Base-by-base conservation (phyloP, 441 rosid species). In the Francoa sonchifolia region DNA sequence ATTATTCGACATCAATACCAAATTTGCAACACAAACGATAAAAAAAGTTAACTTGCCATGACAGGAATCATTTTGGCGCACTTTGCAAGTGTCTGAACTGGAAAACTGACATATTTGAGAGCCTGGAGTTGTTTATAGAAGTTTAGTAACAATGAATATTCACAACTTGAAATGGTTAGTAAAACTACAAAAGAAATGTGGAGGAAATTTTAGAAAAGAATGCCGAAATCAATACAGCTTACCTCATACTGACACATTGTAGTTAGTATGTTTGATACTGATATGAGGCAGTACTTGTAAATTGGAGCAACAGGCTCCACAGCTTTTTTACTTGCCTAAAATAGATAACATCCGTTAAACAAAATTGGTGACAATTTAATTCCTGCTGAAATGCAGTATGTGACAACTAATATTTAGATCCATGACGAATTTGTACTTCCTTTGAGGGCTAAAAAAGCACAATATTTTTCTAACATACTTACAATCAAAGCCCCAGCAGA, bases 181-280 rank as follows among this genome's bases (percentile, higher is more conserved):
- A n/a, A n/a, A n/a, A n/a, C n/a, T n/a, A n/a, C n/a, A n/a, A n/a
- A n/a, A n/a, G n/a, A n/a, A n/a, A n/a, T n/a, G n/a, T n/a, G n/a
- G n/a, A n/a, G n/a, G 31, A 28, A 11, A 48, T 28, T 13, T 17
- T 13, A 33, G 42, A 31, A 27, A 17, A 37, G 17, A 45, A 36
- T 8, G 36, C 19, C 11, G 32, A 22, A 25, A 39, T 20, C 28
- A 19, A 8, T 15, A 33, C 19, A 44, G 2, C 44, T 44, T 47
- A 89, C 98, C 94, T 89, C 98, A 58, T 89, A 89, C 58, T 89
- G 98, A 50, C 98, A 89, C 42, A 96, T 82, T 12, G 98, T 85
- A 38, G 98, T 82, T 43, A 89, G 55, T 50, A 85, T 89, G 64
- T 85, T 89, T 23, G 96, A 65, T 27, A 77, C 55, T 26, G 98